A percentile compares a stretch with the other conserved stretches of the same genome.
These are phyloP conservation scores for Venturia effusa DNA, from an alignment of 2,329 filamentous ascomycete genomes.

Conservation along the genomic window DNA sequence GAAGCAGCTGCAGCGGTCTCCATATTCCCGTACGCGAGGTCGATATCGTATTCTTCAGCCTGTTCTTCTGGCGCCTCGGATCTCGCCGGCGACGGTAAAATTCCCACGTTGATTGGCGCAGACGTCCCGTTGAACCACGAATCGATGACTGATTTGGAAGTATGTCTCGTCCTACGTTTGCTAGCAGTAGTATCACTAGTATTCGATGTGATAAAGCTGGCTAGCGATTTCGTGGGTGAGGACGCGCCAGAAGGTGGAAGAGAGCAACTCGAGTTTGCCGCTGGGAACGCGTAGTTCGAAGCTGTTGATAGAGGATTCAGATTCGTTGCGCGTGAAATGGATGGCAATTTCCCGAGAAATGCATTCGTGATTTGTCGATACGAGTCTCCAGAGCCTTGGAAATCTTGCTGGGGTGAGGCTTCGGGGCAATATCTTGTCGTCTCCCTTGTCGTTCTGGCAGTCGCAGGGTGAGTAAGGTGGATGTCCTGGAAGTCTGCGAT, in stretches of 20 bases:
- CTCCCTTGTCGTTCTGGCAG: neutral
- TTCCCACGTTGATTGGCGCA: neutral
- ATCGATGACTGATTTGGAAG: conserved; percentile 1
- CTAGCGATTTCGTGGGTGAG: conserved; percentile 8
- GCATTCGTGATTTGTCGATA: neutral
- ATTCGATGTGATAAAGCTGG: conserved; percentile 8
- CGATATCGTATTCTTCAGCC: neutral
- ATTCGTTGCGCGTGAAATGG: neutral
- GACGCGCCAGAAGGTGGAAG: neutral
- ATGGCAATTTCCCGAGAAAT: neutral
- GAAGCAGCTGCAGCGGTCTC: neutral
- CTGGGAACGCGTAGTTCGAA: neutral
- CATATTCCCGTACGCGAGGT: neutral
- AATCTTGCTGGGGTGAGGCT: neutral
- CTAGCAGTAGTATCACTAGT: conserved; percentile 6
- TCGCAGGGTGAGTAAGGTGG: neutral
- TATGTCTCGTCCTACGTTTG: neutral
- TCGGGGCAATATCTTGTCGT: neutral
- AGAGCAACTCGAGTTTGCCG: neutral
- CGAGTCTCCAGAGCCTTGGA: neutral
- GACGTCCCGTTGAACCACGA: conserved; percentile 8
- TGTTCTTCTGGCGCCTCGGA: neutral
- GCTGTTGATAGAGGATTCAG: neutral
- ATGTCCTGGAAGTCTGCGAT: neutral
- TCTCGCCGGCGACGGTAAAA: neutral